Base-by-base conservation (phyloP, 768 basidiomycete species). In the Clavaria fumosa region DNA sequence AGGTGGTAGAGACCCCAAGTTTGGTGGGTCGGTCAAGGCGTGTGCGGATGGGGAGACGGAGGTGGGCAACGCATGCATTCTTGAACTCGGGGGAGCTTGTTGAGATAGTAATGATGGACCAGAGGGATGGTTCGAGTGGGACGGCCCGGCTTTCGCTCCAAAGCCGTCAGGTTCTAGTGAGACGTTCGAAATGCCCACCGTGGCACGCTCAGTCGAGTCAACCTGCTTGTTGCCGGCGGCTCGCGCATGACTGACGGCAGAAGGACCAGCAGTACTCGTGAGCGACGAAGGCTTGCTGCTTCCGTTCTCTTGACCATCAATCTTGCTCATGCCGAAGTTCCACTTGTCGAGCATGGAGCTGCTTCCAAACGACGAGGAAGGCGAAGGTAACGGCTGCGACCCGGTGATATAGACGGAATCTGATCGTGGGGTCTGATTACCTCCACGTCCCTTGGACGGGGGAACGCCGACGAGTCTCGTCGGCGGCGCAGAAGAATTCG, bases 251-350 rank as follows among this genome's bases (percentile, higher is more conserved):
- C 34, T 35, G 11, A 32, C 40, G 15, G 31, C 40, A 31, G 23
- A 23, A 23, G 26, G 32, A 6, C 21, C 18, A 15, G 28, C 34
- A 17, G 23, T 38, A 14, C 44, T 38, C 5, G 37, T 54, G 23
- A 24, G 59, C 57, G 38, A 53, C 58, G 31, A 19, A 17, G 43
- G 35, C 19, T 26, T 2, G 57, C 53, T 27, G 61, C 55, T 58
- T 22, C 61, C 59, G 33, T 46, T 51, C 22, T 30, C 54, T 26
- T 62, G 56, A 31, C 61, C 64, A 15, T 76, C 82, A 48, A 96
- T 91, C 59, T 78, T 84, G 59, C 70, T 78, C 93, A 97, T 97
- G 2, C 76, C 79, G 49, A 99, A 93, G 0, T 76, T 77, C 64
- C 77, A 85, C 47, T 79, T 81, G 65, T 95, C 91, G 34, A 91